Evolutionary conservation across 129 eudicot genomes (phyloP).

Genomic region (sunflower (Helianthus annuus)): DNA sequence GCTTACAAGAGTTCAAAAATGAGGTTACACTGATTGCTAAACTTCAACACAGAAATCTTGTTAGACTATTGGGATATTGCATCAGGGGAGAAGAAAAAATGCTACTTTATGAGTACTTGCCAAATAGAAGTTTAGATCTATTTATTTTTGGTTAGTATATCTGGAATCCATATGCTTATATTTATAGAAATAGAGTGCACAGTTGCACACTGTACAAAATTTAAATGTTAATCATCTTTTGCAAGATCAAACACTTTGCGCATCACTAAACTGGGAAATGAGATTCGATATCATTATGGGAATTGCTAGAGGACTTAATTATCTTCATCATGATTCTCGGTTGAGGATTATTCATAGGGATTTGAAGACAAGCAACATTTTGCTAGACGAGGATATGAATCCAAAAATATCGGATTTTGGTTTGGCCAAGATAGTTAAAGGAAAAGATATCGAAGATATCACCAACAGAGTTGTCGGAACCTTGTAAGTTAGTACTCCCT

Average conservation of each 20-base stretch:
- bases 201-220: background rate
- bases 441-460: conserved; percentile 35
- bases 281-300: conserved; percentile 19
- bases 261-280: conserved; percentile 1
- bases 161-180: background rate
- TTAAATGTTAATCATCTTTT: background rate
- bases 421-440: conserved; percentile 36
- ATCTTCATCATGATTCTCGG: conserved; percentile 24
- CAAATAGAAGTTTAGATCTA: conserved; percentile 6
- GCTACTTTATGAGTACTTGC: conserved; percentile 17
- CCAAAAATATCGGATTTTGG: conserved; percentile 43
- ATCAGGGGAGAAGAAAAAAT: conserved; percentile 26
- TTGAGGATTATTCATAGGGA: conserved; percentile 13
- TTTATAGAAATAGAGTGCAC: background rate
- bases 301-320: conserved; percentile 25
- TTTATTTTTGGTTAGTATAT: conserved; percentile 2
- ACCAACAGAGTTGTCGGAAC: conserved; percentile 37
- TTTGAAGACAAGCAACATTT: conserved; percentile 30
- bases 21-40: conserved; percentile 34
- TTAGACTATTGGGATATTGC: conserved; percentile 30
- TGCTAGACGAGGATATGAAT: conserved; percentile 38
- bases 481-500: conserved; percentile 23
- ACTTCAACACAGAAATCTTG: conserved; percentile 38
- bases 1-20: conserved; percentile 28
- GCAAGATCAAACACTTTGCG: background rate